phyloP scores from a whole-genome alignment of 2,329 filamentous ascomycete species.

The Verticillium nonalfalfae region DNA sequence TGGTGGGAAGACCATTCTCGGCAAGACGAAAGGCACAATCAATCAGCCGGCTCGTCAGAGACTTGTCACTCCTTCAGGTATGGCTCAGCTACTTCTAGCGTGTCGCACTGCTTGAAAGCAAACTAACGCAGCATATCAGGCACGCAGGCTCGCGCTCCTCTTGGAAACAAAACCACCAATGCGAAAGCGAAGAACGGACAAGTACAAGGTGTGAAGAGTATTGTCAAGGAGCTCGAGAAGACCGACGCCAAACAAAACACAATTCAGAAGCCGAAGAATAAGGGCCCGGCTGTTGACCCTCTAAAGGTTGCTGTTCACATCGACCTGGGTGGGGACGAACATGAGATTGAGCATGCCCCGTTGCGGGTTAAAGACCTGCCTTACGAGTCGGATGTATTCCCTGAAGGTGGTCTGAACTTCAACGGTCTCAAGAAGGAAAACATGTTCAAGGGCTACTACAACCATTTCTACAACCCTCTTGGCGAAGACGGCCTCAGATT shows the following conservation, averaged over 20 bases:
- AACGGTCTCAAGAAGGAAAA: constrained; percentile 53
- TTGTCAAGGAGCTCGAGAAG: constrained; percentile 55
- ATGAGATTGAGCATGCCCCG: constrained; percentile 87
- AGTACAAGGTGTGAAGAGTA: constrained; percentile 56
- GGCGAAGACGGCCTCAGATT: constrained; percentile 62
- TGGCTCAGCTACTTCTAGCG: not conserved
- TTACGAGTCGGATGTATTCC: constrained; percentile 65
- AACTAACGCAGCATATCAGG: constrained; percentile 28
- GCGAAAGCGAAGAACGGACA: constrained; percentile 69
- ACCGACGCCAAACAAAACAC: constrained; percentile 55
- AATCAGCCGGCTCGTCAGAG: constrained; percentile 9
- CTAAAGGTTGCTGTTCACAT: constrained; percentile 59
- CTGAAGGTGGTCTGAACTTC: constrained; percentile 48
- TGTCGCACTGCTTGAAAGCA: not conserved
- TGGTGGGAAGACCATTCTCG: constrained; percentile 52
- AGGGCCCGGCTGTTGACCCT: constrained; percentile 41
- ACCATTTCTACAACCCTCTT: constrained; percentile 54
- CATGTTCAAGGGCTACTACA: constrained; percentile 54
- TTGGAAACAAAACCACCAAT: constrained; percentile 96
- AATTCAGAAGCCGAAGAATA: constrained; percentile 52
- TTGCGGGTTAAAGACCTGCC: constrained; percentile 61
- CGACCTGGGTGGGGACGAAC: constrained; percentile 47
- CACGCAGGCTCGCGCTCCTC: constrained; percentile 66
- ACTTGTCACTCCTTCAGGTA: constrained; percentile 13
- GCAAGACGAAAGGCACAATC: constrained; percentile 38